Base-by-base conservation (phyloP, 495 filamentous ascomycete species). In the Pseudoneurospora amorphoporcata region DNA sequence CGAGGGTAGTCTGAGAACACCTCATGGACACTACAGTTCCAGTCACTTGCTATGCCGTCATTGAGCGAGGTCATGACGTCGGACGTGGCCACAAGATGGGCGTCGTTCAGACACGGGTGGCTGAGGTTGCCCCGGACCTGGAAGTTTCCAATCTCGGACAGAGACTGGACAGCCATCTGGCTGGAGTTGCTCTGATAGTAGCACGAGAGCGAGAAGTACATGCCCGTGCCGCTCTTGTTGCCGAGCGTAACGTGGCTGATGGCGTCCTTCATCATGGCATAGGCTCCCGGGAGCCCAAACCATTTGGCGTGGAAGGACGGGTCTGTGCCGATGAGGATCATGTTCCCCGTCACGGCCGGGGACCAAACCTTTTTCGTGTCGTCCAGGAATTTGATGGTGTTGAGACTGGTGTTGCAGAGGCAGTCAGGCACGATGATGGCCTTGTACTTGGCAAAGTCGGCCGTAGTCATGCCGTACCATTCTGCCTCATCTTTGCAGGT, bases 21-120 rank as follows among this genome's bases (percentile, higher is more conserved):
- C 72, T 86, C 84, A 69, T 87, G 84, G 41, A 85, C 84, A 69
- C 80, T 82, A 73, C 84, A 87, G 47, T 80, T 78, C 85, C 85
- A 87, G 73, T 82, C 77, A 42, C 82, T 84, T 5, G 86, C 79
- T 12, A 78, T 75, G 5, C 14, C 69, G 75, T 87, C 85, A 53
- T 80, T 79, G 29, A 87, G 77, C 8, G 77, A 78, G 2, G 73
- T 77, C 70, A 87, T 78, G 65, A 83, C 82, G 0, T 70, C 53
- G 14, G 81, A 82, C 12, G 73, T 72, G 74, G 84, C 85, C 16
- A 85, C 84, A 8, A 86, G 81, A 73, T 87, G 85, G 6, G 76
- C 84, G 10, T 84, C 75, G 75, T 87, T 82, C 71, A 83, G 81
- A 68, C 83, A 85, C 2, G 76, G 75, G 69, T 75, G 75, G 12